Conservation (phyloP, 208 protist genomes). For the Jaenimonas drosophilae region DNA sequence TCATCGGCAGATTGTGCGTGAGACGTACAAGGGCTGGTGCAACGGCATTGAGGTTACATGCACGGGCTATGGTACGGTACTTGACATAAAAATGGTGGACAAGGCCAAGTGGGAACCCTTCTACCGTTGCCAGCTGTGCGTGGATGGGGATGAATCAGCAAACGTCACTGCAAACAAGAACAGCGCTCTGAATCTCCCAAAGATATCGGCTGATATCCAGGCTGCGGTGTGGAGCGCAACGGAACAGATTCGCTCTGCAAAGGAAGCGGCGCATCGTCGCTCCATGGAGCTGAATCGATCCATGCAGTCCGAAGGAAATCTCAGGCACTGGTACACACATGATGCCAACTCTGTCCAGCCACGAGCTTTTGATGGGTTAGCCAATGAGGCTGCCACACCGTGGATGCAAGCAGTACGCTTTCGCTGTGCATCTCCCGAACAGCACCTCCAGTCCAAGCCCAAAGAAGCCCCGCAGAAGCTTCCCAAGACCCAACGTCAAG, state of each 20-base stretch:
- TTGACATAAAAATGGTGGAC: conserved; percentile 40
- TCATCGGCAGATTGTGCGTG: conserved; percentile 41
- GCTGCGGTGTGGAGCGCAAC: conserved; percentile 61
- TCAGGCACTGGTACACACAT: conserved; percentile 73
- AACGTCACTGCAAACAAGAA: neutral
- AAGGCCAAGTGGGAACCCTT: conserved; percentile 39
- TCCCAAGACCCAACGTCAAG: neutral
- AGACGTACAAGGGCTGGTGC: conserved; percentile 55
- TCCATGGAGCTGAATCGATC: conserved; percentile 47
- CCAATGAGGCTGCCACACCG: conserved; percentile 41
- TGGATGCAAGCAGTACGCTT: conserved; percentile 77
- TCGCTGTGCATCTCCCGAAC: too few relatives aligned
- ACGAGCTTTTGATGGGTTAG: conserved; percentile 37
- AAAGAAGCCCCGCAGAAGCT: neutral
- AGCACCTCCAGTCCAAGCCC: too few relatives aligned
- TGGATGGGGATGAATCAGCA: neutral
- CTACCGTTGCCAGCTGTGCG: conserved; percentile 28
- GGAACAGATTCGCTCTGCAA: conserved; percentile 43
- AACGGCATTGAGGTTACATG: conserved; percentile 69
- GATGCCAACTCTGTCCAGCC: conserved; percentile 63
- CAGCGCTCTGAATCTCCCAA: conserved; percentile 28
- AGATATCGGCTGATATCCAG: conserved; percentile 51
- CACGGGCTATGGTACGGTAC: conserved; percentile 60
- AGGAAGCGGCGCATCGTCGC: conserved; percentile 54
- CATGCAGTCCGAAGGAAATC: conserved; percentile 16